These are phyloP conservation scores for Curvularia hawaiiensis DNA, from an alignment of 2,329 filamentous ascomycete genomes.

Conservation along the genomic window DNA sequence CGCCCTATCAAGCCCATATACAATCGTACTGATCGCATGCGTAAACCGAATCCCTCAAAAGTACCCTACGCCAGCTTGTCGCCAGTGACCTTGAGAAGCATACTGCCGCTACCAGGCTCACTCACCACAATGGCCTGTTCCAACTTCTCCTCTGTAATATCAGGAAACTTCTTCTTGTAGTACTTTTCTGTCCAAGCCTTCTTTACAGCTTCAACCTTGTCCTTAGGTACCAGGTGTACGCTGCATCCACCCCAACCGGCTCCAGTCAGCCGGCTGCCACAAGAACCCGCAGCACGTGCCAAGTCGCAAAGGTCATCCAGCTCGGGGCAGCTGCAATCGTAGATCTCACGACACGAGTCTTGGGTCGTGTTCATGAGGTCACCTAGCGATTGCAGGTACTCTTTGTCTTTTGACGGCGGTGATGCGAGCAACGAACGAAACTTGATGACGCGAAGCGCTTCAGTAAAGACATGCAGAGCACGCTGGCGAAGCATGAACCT, in stretches of 20 bases:
- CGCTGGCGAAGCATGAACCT: conserved; percentile 87
- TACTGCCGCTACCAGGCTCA: conserved; percentile 76
- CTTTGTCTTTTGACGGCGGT: conserved; percentile 56
- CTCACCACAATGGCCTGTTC: conserved; percentile 85
- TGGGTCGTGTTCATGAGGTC: conserved; percentile 89
- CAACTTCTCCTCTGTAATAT: conserved; percentile 73
- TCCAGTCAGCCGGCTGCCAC: conserved; percentile 85
- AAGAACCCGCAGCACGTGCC: conserved; percentile 76
- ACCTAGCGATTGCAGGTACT: conserved; percentile 76
- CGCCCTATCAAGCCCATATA: neutral
- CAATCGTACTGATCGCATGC: no score
- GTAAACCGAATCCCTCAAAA: neutral
- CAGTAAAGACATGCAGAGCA: conserved; percentile 86
- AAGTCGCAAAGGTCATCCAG: conserved; percentile 88
- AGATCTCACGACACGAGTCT: conserved; percentile 81
- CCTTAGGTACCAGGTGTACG: conserved; percentile 86
- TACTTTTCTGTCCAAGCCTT: conserved; percentile 81
- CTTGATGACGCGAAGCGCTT: conserved; percentile 82
- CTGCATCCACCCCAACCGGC: conserved; percentile 97
- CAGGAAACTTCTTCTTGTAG: conserved; percentile 73
- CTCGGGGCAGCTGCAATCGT: conserved; percentile 91
- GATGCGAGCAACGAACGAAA: conserved; percentile 77
- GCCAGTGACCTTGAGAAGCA: conserved; percentile 43
- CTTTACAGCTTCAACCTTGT: conserved; percentile 79
- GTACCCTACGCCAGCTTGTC: conserved; percentile 34